Evolutionary conservation across 208 protist genomes (phyloP), one percentile per base, ranked within the genome.

Genomic region (Wallacemonas sp.): DNA sequence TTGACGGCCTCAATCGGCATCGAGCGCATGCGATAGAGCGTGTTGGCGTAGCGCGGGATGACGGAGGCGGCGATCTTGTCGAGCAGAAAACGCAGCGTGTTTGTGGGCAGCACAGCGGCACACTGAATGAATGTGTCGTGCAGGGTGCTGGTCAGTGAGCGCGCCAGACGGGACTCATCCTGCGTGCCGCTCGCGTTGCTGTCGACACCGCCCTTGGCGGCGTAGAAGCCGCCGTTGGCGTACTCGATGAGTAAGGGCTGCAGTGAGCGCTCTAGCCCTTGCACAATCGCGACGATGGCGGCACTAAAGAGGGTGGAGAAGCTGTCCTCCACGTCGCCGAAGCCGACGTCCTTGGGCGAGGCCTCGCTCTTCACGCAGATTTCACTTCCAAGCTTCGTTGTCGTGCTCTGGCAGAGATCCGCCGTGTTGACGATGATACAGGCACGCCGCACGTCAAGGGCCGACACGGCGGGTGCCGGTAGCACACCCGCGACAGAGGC

Each of bases 381-480:
- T 59, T 97, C 87, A 15, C 87, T 81, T 22, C 87, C 85, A 19
- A 97, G 79, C 37, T 84, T 78, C 55, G 80, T 69, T 44, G 72
- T 87, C 9, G 85, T 94, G 12, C 77, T 72, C 32, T 85, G 86
- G 36, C 92, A 97, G 6, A 91, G 63, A 46, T 95, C 89, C 0
- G 89, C 87, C 0, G 92, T 93, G 78, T 97, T 97, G 10, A 91
- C 58, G 32, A 97, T 61, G 60, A 97, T 91, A 65, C 87, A 97
- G 17, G 83, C 83, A 5, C 78, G 84, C 8, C 87, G 78, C 45
- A 89, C 65, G 9, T 93, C 76, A 5, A 86, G 67, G 42, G 57
- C 52, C 17, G 55, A 88, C 3, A 66, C 33, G 0, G 84, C 81
- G 12, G 81, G 76, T 54, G 30, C 74, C 1, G 79, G 81, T 52